Evolutionary conservation across 176 grass and related monocot species (phyloP).

Genomic region (Carex cristatella): DNA sequence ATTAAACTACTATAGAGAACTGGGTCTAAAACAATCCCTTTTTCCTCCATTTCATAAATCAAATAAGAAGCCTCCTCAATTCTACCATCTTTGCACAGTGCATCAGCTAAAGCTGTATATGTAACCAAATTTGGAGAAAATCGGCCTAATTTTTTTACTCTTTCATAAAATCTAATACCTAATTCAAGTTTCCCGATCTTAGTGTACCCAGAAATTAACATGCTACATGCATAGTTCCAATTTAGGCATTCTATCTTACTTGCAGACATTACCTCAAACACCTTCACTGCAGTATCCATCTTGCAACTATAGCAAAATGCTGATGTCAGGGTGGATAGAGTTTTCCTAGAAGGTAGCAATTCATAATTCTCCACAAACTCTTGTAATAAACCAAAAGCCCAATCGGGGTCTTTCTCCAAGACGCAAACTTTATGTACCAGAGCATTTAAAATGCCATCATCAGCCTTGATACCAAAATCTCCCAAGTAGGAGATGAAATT

Average conservation of each 20-base stretch:
- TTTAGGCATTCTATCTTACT: constrained; percentile 27
- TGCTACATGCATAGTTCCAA: constrained; percentile 57
- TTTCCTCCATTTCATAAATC: constrained; percentile 37
- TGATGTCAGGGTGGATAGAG: constrained; percentile 28
- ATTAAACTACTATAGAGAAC: constrained; percentile 51
- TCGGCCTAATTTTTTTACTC: constrained; percentile 23
- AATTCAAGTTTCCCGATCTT: constrained; percentile 25
- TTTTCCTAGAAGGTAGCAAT: constrained; percentile 15
- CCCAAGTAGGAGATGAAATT: constrained; percentile 11
- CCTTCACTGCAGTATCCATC: constrained; percentile 45
- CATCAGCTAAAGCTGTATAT: constrained; percentile 36
- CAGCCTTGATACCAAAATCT: constrained; percentile 14
- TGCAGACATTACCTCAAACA: constrained; percentile 49
- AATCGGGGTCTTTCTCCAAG: constrained; percentile 17
- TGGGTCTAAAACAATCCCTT: constrained; percentile 35
- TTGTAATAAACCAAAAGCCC: constrained; percentile 38
- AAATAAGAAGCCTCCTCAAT: constrained; percentile 31
- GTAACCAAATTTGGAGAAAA: constrained; percentile 54
- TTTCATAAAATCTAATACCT: constrained; percentile 50
- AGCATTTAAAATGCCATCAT: constrained; percentile 37
- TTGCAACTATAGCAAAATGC: constrained; percentile 30
- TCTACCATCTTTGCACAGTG: constrained; percentile 44
- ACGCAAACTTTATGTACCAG: constrained; percentile 45
- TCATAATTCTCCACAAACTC: constrained; percentile 29
- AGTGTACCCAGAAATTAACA: constrained; percentile 52